Evolutionary conservation across 2,329 filamentous ascomycete genomes (phyloP).

Genomic region (Eurotiales sp.): DNA sequence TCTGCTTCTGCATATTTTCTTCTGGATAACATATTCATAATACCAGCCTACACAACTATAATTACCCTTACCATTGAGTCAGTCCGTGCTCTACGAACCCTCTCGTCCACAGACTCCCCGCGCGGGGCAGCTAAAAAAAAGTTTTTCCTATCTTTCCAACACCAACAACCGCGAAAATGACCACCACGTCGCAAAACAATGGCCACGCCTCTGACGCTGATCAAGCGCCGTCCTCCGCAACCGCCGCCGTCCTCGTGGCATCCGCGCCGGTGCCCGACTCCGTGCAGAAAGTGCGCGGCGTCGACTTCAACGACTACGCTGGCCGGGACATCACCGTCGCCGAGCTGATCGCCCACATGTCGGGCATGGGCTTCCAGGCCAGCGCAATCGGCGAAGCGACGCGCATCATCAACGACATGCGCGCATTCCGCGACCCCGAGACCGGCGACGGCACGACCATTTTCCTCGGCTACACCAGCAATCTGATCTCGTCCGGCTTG

Average conservation of each 20-base stretch:
- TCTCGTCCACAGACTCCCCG: neutral
- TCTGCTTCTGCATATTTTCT: too few species aligned
- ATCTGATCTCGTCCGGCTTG: slow-evolving; percentile 93
- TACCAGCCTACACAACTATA: neutral
- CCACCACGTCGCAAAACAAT: neutral
- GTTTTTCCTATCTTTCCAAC: neutral
- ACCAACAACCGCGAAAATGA: neutral
- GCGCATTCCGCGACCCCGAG: slow-evolving; percentile 76
- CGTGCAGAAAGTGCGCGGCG: slow-evolving; percentile 77
- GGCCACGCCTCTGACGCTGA: too few species aligned
- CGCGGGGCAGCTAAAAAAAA: neutral
- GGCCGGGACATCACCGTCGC: slow-evolving; percentile 73
- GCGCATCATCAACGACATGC: slow-evolving; percentile 92
- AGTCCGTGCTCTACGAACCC: too few species aligned
- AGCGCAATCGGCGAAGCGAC: slow-evolving; percentile 80
- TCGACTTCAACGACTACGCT: slow-evolving; percentile 84
- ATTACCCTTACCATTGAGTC: neutral
- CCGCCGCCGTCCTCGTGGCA: slow-evolving; percentile 77
- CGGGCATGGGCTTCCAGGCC: slow-evolving; percentile 80
- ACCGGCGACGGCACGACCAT: slow-evolving; percentile 80
- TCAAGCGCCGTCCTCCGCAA: slow-evolving; percentile 48
- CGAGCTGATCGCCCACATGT: slow-evolving; percentile 77
- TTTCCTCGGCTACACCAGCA: slow-evolving; percentile 96
- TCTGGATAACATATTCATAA: neutral
- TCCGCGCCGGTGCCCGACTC: slow-evolving; percentile 77